Evolutionary conservation across 352 stramenopile species (phyloP).

Genomic region (Thalassiosira exigua): DNA sequence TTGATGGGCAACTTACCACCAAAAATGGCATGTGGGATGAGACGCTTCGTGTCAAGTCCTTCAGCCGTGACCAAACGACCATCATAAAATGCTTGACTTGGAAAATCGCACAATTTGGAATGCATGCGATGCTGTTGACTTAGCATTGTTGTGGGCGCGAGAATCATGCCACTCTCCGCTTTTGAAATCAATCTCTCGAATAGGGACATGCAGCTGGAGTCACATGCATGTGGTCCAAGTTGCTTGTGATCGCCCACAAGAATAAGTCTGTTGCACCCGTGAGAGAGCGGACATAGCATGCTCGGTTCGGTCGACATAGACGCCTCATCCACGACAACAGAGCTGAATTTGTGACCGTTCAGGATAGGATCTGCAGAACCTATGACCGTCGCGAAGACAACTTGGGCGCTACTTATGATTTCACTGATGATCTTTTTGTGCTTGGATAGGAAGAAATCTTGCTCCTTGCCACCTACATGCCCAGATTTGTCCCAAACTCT

Average conservation of each 20-base stretch:
- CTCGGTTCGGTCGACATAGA: slow-evolving; percentile 71
- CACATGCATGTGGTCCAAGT: slow-evolving; percentile 49
- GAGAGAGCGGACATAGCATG: slow-evolving; percentile 61
- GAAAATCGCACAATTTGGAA: slow-evolving; percentile 93
- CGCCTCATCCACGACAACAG: slow-evolving; percentile 77
- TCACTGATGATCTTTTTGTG: slow-evolving; percentile 43
- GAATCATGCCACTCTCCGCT: slow-evolving; percentile 44
- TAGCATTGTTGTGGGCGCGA: slow-evolving; percentile 29
- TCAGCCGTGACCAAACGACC: slow-evolving; percentile 89
- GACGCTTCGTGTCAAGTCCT: slow-evolving; percentile 71
- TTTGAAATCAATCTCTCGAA: slow-evolving; percentile 67
- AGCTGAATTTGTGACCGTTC: slow-evolving; percentile 41
- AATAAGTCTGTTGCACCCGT: slow-evolving; percentile 66
- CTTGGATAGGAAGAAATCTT: slow-evolving; percentile 28
- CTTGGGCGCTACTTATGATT: slow-evolving; percentile 18
- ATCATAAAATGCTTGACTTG: slow-evolving; percentile 93
- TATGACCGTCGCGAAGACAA: slow-evolving; percentile 70
- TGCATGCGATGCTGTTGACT: slow-evolving; percentile 94
- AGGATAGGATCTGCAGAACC: slow-evolving; percentile 57
- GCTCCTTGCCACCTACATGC: slow-evolving; percentile 1
- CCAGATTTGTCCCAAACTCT: slow-evolving; percentile 16
- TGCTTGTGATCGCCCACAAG: slow-evolving; percentile 80
- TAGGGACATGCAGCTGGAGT: slow-evolving; percentile 65
- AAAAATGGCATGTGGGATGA: slow-evolving; percentile 53
- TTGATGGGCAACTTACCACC: slow-evolving; percentile 53